phyloP scores from a whole-genome alignment of 768 basidiomycete genomes.

The Aureoboletus auriporus region DNA sequence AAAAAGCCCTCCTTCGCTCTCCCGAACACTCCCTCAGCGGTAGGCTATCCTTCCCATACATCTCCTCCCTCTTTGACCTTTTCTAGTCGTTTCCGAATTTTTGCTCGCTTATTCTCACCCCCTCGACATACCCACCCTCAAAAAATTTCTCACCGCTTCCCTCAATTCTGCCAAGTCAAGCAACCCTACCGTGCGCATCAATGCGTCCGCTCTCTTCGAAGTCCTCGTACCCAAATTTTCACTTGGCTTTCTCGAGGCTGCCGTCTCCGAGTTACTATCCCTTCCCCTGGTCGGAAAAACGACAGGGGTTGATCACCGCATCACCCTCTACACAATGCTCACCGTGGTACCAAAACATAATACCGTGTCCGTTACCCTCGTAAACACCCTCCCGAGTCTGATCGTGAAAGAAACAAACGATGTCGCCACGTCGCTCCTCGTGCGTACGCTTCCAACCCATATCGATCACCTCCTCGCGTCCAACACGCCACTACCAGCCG shows the following conservation, averaged over 20 bases:
- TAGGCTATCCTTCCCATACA: constrained; percentile 28
- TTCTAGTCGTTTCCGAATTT: constrained; percentile 54
- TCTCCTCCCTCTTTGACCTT: neutral
- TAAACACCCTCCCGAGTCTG: constrained; percentile 38
- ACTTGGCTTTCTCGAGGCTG: constrained; percentile 38
- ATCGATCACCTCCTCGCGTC: constrained; percentile 48
- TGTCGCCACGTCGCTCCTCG: constrained; percentile 50
- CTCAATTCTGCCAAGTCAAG: constrained; percentile 73
- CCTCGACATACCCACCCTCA: constrained; percentile 45
- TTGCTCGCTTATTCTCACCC: constrained; percentile 50
- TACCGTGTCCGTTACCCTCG: constrained; percentile 42
- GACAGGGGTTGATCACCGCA: constrained; percentile 79
- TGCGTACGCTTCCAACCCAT: constrained; percentile 54
- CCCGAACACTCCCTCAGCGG: constrained; percentile 74
- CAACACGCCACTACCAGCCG: constrained; percentile 39
- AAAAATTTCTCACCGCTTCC: constrained; percentile 51
- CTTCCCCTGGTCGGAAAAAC: constrained; percentile 84
- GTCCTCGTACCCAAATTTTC: constrained; percentile 34
- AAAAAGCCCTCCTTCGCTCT: constrained; percentile 76
- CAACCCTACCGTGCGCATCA: constrained; percentile 55
- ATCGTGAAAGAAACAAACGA: constrained; percentile 81
- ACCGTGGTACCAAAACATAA: constrained; percentile 46
- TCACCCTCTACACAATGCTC: constrained; percentile 78
- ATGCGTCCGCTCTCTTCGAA: constrained; percentile 57
- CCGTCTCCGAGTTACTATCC: constrained; percentile 63